Conservation (phyloP, 164 flowering plant species). For the Paratinospora sagittata region DNA sequence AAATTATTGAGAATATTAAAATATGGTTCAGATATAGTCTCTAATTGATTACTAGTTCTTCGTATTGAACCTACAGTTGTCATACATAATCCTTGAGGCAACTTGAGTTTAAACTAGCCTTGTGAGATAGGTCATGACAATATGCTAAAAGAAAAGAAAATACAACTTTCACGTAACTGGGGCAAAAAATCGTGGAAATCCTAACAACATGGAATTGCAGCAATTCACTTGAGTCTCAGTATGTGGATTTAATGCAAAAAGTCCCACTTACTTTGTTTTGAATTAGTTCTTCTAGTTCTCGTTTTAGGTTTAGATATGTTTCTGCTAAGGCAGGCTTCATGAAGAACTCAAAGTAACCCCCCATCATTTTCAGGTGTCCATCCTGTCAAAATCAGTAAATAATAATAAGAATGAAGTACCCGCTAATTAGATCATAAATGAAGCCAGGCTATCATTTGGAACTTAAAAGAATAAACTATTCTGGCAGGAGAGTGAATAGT, state of each 20-base stretch:
- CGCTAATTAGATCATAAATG: neutral
- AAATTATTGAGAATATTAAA: too few relatives aligned
- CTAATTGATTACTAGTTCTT: too few relatives aligned
- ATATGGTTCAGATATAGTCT: too few relatives aligned
- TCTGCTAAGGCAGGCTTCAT: conserved; percentile 64
- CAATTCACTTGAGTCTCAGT: neutral
- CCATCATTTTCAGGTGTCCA: conserved; percentile 80
- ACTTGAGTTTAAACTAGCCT: too few relatives aligned
- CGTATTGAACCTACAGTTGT: too few relatives aligned
- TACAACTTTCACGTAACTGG: neutral
- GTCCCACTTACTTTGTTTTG: conserved; percentile 57
- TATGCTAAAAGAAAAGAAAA: too few relatives aligned
- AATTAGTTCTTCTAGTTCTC: conserved; percentile 72
- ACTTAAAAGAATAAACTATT: neutral
- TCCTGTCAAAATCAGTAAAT: conserved; percentile 39
- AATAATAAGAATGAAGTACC: neutral
- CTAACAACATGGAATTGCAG: neutral
- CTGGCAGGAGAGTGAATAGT: neutral
- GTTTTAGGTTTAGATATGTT: conserved; percentile 44
- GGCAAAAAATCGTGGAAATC: neutral
- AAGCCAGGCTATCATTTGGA: neutral
- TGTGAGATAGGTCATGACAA: too few relatives aligned
- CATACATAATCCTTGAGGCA: too few relatives aligned
- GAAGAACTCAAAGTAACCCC: conserved; percentile 86
- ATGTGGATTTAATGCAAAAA: neutral